Base-by-base conservation (phyloP, 257 asterid genomes). In the Echites panduratus region DNA sequence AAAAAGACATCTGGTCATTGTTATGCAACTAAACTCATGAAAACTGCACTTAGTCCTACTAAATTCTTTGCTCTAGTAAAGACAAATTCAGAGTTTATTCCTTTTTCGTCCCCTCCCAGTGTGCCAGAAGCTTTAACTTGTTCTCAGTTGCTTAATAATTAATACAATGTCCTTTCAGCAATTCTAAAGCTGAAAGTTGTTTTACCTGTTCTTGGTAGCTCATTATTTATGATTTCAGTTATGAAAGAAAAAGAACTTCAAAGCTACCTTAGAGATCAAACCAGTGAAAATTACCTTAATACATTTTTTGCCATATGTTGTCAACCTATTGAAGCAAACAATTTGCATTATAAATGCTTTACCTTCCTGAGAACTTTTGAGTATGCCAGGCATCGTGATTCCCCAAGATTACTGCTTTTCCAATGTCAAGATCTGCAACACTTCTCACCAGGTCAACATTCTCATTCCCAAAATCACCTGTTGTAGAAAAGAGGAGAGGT, bases 401-500 rank as follows among this genome's bases (percentile, higher is more conserved):
- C 76, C 98, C 98, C 82, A 93, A 80, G 75, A 93, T 91, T 80
- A 86, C 82, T 73, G 97, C 96, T 83, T 91, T 93, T 12, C 89
- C 61, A 61, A 91, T 81, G 52, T 86, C 87, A 49, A 93, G 85
- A 48, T 77, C 82, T 52, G 98, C 88, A 82, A 91, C 77, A 77
- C 94, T 91, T 77, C 79, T 63, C 59, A 91, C 97, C 44, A 93
- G 87, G 69, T 86, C 90, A 68, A 86, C 96, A 71, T 89, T 93
- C 87, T 87, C 98, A 88, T 93, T 89, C 70, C 97, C 98, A 83
- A 94, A 88, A 86, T 94, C 98, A 87, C 98, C 98, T 94, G 87
- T 79, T 82, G 71, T 58, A 68, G 20, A 53, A 47, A 59, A 82
- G 65, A 73, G 45, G 77, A 76, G 62, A 63, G 17, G 67, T 67